Percentiles rank a stretch among this genome's conserved stretches.
phyloP scores from a whole-genome alignment of 1,139 yeast genomes.

The Saccharomycopsis crataegensis region DNA sequence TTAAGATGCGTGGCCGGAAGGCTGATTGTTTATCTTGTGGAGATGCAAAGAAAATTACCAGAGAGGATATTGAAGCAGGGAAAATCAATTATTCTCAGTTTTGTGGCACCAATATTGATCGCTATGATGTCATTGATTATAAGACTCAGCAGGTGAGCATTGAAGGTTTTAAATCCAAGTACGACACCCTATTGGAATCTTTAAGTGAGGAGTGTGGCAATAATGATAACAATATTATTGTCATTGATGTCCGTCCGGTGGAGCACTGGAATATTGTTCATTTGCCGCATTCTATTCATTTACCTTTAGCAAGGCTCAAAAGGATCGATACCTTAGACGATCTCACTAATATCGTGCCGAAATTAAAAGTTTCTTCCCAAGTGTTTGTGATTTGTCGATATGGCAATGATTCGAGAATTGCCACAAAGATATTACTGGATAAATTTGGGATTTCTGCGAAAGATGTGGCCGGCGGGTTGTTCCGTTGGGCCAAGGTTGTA shows the following conservation, averaged over 20 bases:
- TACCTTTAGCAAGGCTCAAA: slow-evolving; percentile 49
- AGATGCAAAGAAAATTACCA: slow-evolving; percentile 33
- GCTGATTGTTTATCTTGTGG: slow-evolving; percentile 62
- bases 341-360: slow-evolving; percentile 21
- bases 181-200: not conserved
- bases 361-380: slow-evolving; percentile 23
- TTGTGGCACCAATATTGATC: slow-evolving; percentile 52
- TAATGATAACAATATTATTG: slow-evolving; percentile 24
- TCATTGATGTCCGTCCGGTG: slow-evolving; percentile 76
- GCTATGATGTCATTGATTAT: slow-evolving; percentile 37
- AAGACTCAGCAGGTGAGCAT: slow-evolving; percentile 37
- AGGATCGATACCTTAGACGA: slow-evolving; percentile 29
- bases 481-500: slow-evolving; percentile 57
- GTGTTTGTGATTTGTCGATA: slow-evolving; percentile 64
- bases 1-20: slow-evolving; percentile 73
- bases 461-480: slow-evolving; percentile 76
- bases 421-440: slow-evolving; percentile 50
- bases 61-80: slow-evolving; percentile 37
- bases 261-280: slow-evolving; percentile 68
- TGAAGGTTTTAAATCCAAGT: not conserved
- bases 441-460: slow-evolving; percentile 43
- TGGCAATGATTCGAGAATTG: slow-evolving; percentile 89
- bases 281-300: slow-evolving; percentile 52
- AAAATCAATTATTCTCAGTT: slow-evolving; percentile 57
- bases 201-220: not conserved